Evolutionary conservation across 495 filamentous ascomycete genomes (phyloP).

Genomic region (Lasiosphaeria ovina): DNA sequence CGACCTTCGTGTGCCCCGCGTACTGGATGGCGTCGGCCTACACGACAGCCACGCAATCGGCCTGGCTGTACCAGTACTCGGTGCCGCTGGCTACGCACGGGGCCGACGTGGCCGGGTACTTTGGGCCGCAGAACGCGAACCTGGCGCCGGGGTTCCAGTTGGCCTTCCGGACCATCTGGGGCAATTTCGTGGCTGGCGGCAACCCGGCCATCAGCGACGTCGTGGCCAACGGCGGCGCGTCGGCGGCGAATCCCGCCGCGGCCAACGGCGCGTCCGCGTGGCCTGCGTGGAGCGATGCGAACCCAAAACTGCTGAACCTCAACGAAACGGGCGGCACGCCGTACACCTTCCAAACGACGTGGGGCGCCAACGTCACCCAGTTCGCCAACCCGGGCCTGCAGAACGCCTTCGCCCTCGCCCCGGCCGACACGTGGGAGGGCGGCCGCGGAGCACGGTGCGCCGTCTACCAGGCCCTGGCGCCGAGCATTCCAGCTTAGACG

Average conservation of each 20-base stretch:
- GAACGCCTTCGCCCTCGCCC: conserved; percentile 47
- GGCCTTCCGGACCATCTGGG: conserved; percentile 45
- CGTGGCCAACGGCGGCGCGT: conserved; percentile 38
- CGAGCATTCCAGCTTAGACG: conserved; percentile 40
- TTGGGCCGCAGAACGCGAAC: conserved; percentile 37
- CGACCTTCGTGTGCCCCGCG: conserved; percentile 59
- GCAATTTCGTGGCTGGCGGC: conserved; percentile 54
- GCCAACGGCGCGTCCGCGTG: conserved; percentile 27
- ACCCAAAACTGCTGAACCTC: conserved; percentile 48
- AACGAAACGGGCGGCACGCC: conserved; percentile 54
- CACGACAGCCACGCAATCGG: conserved; percentile 25
- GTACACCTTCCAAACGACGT: conserved; percentile 19
- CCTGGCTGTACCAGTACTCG: conserved; percentile 63
- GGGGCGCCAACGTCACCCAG: conserved; percentile 34
- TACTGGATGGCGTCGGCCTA: conserved; percentile 65
- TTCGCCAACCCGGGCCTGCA: conserved; percentile 39
- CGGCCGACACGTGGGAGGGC: conserved; percentile 56
- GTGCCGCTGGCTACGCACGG: conserved; percentile 58
- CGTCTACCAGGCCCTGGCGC: conserved; percentile 50
- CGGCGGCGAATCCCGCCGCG: conserved; percentile 24
- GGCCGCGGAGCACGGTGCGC: conserved; percentile 55
- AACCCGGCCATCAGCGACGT: conserved; percentile 51
- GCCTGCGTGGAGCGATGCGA: conserved; percentile 35
- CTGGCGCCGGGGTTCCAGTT: conserved; percentile 27
- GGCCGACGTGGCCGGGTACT: conserved; percentile 52